These are phyloP conservation scores for Vitis rotundifolia DNA, from an alignment of 164 flowering plant species.

Conservation along the genomic window DNA sequence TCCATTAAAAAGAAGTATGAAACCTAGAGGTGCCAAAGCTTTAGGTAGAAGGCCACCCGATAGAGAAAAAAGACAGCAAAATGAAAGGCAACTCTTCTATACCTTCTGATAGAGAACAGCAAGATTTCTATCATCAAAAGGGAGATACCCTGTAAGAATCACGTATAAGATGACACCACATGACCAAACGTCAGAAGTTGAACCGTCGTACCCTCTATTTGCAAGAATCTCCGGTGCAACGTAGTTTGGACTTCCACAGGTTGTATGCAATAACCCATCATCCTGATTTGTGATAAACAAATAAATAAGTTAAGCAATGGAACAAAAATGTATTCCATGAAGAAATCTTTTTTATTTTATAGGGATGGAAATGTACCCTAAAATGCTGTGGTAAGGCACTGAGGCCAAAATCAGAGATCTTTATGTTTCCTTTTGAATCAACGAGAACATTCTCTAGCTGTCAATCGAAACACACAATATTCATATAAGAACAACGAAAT, in stretches of 20 bases:
- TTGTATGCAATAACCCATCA: conserved; percentile 92
- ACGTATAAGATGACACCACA: conserved; percentile 93
- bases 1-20: background rate
- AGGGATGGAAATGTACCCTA: conserved; percentile 43
- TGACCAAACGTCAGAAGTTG: conserved; percentile 89
- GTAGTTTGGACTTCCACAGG: conserved; percentile 97
- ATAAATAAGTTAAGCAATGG: conserved; percentile 1
- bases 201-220: conserved; percentile 87
- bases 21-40: too few relatives aligned
- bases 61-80: too few relatives aligned
- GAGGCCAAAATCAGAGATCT: conserved; percentile 94
- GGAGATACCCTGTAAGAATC: conserved; percentile 81
- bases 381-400: conserved; percentile 96
- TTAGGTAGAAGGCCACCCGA: too few relatives aligned
- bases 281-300: conserved; percentile 35
- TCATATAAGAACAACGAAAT: background rate
- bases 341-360: background rate
- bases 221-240: conserved; percentile 97
- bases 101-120: conserved; percentile 97
- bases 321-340: background rate
- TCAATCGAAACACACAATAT: conserved; percentile 2
- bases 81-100: background rate
- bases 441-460: conserved; percentile 94
- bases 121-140: conserved; percentile 91
- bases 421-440: conserved; percentile 79